Conservation (phyloP, 495 filamentous ascomycete genomes). For the Elaphomyces granulatus region DNA sequence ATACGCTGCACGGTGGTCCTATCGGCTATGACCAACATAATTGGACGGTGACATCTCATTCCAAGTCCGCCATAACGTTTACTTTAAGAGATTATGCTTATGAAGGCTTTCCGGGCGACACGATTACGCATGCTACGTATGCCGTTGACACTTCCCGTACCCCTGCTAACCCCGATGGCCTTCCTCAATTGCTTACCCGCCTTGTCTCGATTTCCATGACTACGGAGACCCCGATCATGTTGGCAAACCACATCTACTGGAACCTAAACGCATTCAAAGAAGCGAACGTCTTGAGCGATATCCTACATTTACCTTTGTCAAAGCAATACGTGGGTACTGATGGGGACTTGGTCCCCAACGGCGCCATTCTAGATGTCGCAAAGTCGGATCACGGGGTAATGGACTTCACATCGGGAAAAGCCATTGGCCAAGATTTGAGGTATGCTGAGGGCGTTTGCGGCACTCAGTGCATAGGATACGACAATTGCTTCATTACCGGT, state of each 20-base stretch:
- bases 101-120: constrained; percentile 67
- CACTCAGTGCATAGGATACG: constrained; percentile 60
- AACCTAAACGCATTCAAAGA: constrained; percentile 74
- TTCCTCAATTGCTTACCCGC: constrained; percentile 32
- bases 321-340: constrained; percentile 58
- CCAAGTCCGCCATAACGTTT: constrained; percentile 59
- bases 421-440: constrained; percentile 53
- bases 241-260: constrained; percentile 75
- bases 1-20: constrained; percentile 72
- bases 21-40: constrained; percentile 73
- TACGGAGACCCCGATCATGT: constrained; percentile 70
- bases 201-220: constrained; percentile 55
- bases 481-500: constrained; percentile 58
- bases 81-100: constrained; percentile 58
- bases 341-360: constrained; percentile 63
- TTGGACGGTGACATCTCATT: constrained; percentile 60
- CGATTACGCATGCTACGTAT: constrained; percentile 65
- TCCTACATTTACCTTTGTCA: constrained; percentile 56
- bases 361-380: constrained; percentile 49
- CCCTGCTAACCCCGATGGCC: constrained; percentile 25
- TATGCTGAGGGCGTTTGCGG: constrained; percentile 53
- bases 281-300: constrained; percentile 52
- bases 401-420: constrained; percentile 67
- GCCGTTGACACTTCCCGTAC: constrained; percentile 32
- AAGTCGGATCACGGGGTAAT: constrained; percentile 46